These are phyloP conservation scores for Corylus avellana DNA, from an alignment of 306 rosid species.

Conservation along the genomic window DNA sequence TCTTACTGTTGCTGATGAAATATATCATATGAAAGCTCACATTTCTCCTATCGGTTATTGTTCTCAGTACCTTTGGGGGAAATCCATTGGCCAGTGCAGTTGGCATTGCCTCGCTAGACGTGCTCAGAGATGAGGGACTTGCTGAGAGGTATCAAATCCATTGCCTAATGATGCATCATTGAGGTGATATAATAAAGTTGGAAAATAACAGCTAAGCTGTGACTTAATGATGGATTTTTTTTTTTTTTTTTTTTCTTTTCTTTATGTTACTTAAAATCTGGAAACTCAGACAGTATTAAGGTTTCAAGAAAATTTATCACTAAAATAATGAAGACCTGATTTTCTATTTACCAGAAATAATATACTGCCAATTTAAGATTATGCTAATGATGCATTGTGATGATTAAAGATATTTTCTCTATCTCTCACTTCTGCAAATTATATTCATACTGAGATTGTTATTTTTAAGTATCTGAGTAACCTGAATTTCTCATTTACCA, in stretches of 20 bases:
- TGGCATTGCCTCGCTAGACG: slow-evolving; percentile 88
- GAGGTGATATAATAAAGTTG: slow-evolving; percentile 11
- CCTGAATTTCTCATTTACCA: background rate
- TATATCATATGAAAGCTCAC: slow-evolving; percentile 23
- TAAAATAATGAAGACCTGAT: background rate
- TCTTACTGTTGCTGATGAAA: background rate
- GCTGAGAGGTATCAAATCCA: slow-evolving; percentile 63
- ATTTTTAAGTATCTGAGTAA: background rate
- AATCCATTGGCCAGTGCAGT: slow-evolving; percentile 97
- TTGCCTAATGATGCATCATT: slow-evolving; percentile 12
- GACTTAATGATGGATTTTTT: background rate
- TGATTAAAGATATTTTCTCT: background rate
- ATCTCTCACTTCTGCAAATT: background rate
- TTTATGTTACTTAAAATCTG: background rate
- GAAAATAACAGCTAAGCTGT: background rate
- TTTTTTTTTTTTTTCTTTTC: background rate
- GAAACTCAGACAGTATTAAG: background rate
- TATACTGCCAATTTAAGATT: background rate
- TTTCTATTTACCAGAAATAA: background rate
- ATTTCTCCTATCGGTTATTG: slow-evolving; percentile 16
- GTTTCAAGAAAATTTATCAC: background rate
- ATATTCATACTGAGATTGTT: background rate
- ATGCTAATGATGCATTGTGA: background rate
- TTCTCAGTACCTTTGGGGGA: slow-evolving; percentile 91
- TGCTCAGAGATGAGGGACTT: slow-evolving; percentile 74